Percentiles rank a stretch among this genome's conserved stretches.
phyloP scores from a whole-genome alignment of 306 rosid species.

The Boehmeria nivea region DNA sequence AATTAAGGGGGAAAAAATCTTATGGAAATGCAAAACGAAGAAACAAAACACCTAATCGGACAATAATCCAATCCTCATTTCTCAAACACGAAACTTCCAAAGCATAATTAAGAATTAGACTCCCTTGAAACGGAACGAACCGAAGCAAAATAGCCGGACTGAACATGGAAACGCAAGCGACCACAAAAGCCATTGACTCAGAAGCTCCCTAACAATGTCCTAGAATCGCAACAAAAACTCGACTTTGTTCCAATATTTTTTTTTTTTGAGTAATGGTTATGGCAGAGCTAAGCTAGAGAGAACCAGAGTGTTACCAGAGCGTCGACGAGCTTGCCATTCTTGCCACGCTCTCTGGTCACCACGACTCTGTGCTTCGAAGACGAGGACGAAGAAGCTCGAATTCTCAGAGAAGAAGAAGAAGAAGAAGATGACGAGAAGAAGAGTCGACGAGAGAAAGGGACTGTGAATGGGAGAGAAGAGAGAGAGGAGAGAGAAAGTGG shows the following conservation, averaged over 20 bases:
- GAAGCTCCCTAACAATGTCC: background rate
- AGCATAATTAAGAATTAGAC: background rate
- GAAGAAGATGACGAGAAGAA: slow-evolving; percentile 3
- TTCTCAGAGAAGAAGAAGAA: slow-evolving; percentile 45
- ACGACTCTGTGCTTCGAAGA: slow-evolving; percentile 52
- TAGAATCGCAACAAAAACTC: background rate
- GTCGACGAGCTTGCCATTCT: slow-evolving; percentile 77
- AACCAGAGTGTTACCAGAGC: slow-evolving; percentile 53
- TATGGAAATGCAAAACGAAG: background rate
- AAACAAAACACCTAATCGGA: slow-evolving; percentile 21
- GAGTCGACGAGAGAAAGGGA: slow-evolving; percentile 13
- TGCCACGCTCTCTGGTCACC: slow-evolving; percentile 97
- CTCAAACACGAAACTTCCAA: slow-evolving; percentile 1
- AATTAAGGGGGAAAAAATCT: too few relatives aligned
- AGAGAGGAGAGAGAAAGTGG: slow-evolving; percentile 31
- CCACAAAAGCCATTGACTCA: slow-evolving; percentile 9
- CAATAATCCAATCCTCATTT: slow-evolving; percentile 5
- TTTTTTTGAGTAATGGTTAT: too few relatives aligned
- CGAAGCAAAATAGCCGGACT: background rate
- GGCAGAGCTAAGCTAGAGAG: too few relatives aligned
- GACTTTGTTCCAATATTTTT: too few relatives aligned
- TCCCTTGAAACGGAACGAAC: background rate
- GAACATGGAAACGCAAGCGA: slow-evolving; percentile 3
- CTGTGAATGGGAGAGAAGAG: slow-evolving; percentile 22
- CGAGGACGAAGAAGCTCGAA: slow-evolving; percentile 29